phyloP scores from a whole-genome alignment of 371 early-diverging fungal species.

The Encephalitozoon romaleae region DNA sequence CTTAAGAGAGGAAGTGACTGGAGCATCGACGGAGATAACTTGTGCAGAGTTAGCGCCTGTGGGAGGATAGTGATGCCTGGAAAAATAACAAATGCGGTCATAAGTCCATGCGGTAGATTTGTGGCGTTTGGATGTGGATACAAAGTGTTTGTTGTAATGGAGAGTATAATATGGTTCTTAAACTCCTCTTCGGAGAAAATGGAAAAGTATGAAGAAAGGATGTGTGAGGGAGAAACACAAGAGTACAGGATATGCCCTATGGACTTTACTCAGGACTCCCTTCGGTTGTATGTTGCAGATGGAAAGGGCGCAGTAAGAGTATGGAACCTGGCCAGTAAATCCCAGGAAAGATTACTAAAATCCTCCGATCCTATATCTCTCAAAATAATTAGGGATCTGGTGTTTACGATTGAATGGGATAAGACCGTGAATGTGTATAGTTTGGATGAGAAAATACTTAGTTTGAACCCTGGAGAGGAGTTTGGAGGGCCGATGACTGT shows the following conservation, averaged over 20 bases:
- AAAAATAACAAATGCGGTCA: slow-evolving; percentile 1
- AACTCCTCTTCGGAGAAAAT: not conserved
- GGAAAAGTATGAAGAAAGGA: not conserved
- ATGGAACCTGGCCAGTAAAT: not conserved
- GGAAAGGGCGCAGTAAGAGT: not conserved
- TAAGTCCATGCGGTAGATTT: not conserved
- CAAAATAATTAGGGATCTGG: not conserved
- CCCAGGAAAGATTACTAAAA: not conserved
- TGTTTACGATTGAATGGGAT: slow-evolving; percentile 10
- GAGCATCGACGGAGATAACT: not conserved
- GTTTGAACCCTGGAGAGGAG: slow-evolving; percentile 5
- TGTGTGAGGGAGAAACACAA: not conserved
- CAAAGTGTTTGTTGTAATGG: not conserved
- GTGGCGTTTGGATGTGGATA: slow-evolving; percentile 1
- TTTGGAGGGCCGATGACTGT: not conserved
- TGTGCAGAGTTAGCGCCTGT: not conserved
- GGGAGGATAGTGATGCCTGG: not conserved
- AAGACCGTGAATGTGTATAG: slow-evolving; percentile 18
- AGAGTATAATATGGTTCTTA: not conserved
- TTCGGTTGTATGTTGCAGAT: not conserved
- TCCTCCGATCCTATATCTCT: slow-evolving; percentile 4
- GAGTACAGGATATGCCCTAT: not conserved
- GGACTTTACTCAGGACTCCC: slow-evolving; percentile 3
- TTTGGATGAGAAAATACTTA: not conserved
- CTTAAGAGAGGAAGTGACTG: not conserved